Conservation (phyloP, 1,139 yeast species). For the Candida sp. region DNA sequence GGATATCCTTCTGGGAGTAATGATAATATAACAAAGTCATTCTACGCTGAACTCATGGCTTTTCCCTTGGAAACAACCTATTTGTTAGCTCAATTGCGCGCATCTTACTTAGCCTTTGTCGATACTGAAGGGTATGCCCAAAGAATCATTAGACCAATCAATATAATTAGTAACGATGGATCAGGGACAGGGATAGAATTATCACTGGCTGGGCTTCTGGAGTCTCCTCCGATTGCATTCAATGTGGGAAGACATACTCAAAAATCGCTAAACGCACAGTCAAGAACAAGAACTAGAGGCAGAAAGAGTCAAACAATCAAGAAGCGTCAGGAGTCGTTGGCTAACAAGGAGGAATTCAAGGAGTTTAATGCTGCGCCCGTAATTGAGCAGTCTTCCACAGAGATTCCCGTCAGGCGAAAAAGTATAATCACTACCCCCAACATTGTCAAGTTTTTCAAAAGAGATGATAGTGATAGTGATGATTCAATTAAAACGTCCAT, state of each 20-base stretch:
- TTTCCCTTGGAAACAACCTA: slow-evolving; percentile 32
- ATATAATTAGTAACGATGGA: slow-evolving; percentile 4
- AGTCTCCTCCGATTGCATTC: slow-evolving; percentile 36
- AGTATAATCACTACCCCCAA: slow-evolving; percentile 10
- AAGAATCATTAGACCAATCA: slow-evolving; percentile 19
- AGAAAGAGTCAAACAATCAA: slow-evolving; percentile 2
- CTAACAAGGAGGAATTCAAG: slow-evolving; percentile 3
- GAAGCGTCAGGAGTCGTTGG: background rate
- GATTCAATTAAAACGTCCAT: slow-evolving; percentile 3
- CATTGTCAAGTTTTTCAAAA: slow-evolving; percentile 19
- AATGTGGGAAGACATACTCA: slow-evolving; percentile 21
- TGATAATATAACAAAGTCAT: no score
- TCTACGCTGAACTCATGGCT: slow-evolving; percentile 21
- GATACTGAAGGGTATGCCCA: slow-evolving; percentile 24
- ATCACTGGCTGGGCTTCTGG: slow-evolving; percentile 8
- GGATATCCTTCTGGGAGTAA: no score
- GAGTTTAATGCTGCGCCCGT: slow-evolving; percentile 1
- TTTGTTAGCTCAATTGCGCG: slow-evolving; percentile 28
- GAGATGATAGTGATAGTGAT: slow-evolving; percentile 18
- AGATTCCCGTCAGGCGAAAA: slow-evolving; percentile 3
- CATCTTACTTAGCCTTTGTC: slow-evolving; percentile 23
- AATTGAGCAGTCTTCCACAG: background rate
- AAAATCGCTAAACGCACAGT: slow-evolving; percentile 6
- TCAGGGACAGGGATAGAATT: background rate
- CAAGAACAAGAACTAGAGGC: background rate